These are phyloP conservation scores for Flaveria brownii DNA, from an alignment of 129 eudicot genomes.

Conservation along the genomic window DNA sequence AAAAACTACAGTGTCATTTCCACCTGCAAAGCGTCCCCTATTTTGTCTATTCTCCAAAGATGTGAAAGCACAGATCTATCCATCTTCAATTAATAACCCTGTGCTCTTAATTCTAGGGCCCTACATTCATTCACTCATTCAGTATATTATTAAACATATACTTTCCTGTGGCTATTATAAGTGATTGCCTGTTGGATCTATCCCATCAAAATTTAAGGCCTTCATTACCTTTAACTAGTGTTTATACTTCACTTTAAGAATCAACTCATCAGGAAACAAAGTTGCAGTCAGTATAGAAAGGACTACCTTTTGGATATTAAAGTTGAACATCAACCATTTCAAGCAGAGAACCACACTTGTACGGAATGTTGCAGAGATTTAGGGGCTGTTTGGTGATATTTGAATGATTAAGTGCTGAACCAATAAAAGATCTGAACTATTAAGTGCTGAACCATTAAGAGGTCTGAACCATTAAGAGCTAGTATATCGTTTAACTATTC, in stretches of 20 bases:
- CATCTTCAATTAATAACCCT: slow-evolving; percentile 16
- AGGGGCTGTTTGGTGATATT: too few species aligned
- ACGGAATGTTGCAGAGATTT: neutral
- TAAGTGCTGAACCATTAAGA: too few species aligned
- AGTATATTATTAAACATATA: neutral
- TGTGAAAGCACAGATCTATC: slow-evolving; percentile 34
- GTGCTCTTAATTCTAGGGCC: slow-evolving; percentile 14
- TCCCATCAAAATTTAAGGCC: neutral
- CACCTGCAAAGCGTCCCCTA: neutral
- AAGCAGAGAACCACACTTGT: neutral
- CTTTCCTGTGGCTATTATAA: slow-evolving; percentile 11
- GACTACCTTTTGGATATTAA: neutral
- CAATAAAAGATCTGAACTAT: too few species aligned
- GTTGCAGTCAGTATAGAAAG: neutral
- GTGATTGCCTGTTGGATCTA: neutral
- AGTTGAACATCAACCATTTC: neutral
- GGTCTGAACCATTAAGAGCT: too few species aligned
- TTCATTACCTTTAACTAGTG: neutral
- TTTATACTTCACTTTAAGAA: slow-evolving; percentile 1
- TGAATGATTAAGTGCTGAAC: too few species aligned
- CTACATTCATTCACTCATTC: slow-evolving; percentile 19
- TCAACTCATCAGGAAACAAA: neutral
- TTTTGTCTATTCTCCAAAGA: neutral
- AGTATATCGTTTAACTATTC: too few species aligned
- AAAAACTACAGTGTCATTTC: neutral